phyloP scores from a whole-genome alignment of 2,329 filamentous ascomycete genomes.

The Furcasterigmium sp. region DNA sequence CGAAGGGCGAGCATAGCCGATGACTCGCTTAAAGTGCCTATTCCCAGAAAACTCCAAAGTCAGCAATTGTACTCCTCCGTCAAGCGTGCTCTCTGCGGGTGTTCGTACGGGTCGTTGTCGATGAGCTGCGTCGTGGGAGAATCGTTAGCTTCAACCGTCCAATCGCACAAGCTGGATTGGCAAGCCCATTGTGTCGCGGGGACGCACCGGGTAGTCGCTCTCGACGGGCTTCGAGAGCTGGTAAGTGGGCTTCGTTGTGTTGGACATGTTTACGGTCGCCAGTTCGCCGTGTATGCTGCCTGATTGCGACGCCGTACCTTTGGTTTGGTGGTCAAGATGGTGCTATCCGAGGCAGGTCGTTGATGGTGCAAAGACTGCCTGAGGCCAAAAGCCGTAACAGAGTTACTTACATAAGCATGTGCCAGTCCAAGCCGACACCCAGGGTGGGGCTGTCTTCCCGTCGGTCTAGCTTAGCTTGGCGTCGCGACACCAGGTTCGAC shows the following conservation, averaged over 20 bases:
- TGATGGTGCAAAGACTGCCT: constrained; percentile 2
- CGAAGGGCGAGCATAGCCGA: constrained; percentile 77
- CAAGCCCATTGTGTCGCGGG: constrained; percentile 13
- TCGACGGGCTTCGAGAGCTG: constrained; percentile 69
- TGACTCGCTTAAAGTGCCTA: constrained; percentile 86
- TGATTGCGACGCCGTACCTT: background rate
- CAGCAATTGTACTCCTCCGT: constrained; percentile 1
- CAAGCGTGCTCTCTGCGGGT: background rate
- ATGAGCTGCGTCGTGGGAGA: constrained; percentile 68
- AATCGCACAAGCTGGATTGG: constrained; percentile 7
- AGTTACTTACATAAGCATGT: background rate
- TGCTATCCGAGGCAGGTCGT: background rate
- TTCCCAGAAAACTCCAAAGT: constrained; percentile 8
- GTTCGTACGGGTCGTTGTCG: constrained; percentile 91
- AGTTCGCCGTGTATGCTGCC: constrained; percentile 6
- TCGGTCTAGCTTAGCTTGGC: too few species aligned
- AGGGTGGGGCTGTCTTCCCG: too few species aligned
- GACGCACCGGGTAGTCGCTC: constrained; percentile 81
- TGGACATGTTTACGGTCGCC: constrained; percentile 10
- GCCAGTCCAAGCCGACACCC: background rate
- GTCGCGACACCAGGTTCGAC: background rate
- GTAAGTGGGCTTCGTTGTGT: constrained; percentile 35
- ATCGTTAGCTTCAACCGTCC: constrained; percentile 14
- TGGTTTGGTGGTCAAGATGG: constrained; percentile 1
- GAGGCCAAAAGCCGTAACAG: background rate